Evolutionary conservation across 495 filamentous ascomycete species (phyloP).

Genomic region (Trichoderma asperelloides): DNA sequence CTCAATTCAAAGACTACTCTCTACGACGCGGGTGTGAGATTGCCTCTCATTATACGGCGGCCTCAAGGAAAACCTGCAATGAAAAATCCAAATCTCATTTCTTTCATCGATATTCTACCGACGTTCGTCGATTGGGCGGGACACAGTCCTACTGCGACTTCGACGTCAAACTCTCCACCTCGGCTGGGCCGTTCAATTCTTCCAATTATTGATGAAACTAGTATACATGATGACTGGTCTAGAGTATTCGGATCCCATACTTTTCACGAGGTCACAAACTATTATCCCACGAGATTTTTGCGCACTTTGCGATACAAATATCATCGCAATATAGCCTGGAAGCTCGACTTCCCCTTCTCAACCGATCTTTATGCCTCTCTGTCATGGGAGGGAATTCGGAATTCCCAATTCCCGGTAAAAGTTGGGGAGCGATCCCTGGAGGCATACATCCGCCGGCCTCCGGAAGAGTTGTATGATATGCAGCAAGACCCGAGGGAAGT

Average conservation of each 20-base stretch:
- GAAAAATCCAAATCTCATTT: conserved; percentile 35
- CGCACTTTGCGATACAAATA: conserved; percentile 35
- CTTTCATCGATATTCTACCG: conserved; percentile 38
- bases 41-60: conserved; percentile 32
- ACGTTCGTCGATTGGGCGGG: conserved; percentile 34
- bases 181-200: conserved; percentile 29
- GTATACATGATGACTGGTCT: conserved; percentile 18
- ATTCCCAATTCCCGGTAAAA: conserved; percentile 16
- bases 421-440: conserved; percentile 28
- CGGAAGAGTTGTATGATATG: conserved; percentile 37
- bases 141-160: neutral
- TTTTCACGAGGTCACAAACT: conserved; percentile 42
- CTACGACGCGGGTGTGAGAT: conserved; percentile 35
- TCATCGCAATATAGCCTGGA: conserved; percentile 38
- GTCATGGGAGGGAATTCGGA: conserved; percentile 34
- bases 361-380: conserved; percentile 36
- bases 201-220: conserved; percentile 21
- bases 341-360: conserved; percentile 38
- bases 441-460: conserved; percentile 30
- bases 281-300: conserved; percentile 38
- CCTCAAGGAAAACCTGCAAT: conserved; percentile 20
- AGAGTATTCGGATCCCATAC: conserved; percentile 39
- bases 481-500: conserved; percentile 32
- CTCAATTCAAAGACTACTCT: conserved; percentile 41
- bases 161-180: neutral